Conservation (phyloP, 345 rosid genomes). For the Orychophragmus violaceus region DNA sequence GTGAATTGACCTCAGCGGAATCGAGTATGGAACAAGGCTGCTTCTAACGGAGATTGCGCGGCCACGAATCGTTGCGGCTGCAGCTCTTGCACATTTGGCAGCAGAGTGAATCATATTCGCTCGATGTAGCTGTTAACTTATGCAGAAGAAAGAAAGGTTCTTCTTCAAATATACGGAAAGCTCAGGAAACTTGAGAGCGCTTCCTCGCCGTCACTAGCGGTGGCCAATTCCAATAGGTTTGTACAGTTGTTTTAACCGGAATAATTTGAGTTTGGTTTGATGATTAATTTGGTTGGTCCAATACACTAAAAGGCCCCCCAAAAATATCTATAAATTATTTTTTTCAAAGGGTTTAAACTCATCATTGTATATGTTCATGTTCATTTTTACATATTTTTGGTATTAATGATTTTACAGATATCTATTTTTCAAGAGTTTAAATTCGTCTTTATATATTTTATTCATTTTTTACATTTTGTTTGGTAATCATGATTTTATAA, state of each 20-base stretch:
- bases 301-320: not conserved
- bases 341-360: not conserved
- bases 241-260: not conserved
- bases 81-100: slow-evolving; percentile 30
- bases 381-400: not conserved
- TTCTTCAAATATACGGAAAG: not conserved
- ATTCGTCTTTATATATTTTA: not conserved
- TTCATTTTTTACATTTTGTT: too few species aligned
- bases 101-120: slow-evolving; percentile 43
- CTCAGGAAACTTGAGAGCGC: not conserved
- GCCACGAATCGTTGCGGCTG: slow-evolving; percentile 15
- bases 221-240: not conserved
- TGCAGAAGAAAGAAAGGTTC: slow-evolving; percentile 3
- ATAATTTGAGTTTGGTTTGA: not conserved
- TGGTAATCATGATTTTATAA: not conserved
- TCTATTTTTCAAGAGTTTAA: too few species aligned
- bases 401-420: too few species aligned
- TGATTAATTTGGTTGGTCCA: not conserved
- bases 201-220: slow-evolving; percentile 5
- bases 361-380: not conserved
- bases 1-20: slow-evolving; percentile 42
- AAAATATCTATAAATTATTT: not conserved
- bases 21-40: slow-evolving; percentile 1
- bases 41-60: not conserved
- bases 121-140: not conserved